These are phyloP conservation scores for Xylaria scruposa DNA, from an alignment of 495 filamentous ascomycete species.

Conservation along the genomic window DNA sequence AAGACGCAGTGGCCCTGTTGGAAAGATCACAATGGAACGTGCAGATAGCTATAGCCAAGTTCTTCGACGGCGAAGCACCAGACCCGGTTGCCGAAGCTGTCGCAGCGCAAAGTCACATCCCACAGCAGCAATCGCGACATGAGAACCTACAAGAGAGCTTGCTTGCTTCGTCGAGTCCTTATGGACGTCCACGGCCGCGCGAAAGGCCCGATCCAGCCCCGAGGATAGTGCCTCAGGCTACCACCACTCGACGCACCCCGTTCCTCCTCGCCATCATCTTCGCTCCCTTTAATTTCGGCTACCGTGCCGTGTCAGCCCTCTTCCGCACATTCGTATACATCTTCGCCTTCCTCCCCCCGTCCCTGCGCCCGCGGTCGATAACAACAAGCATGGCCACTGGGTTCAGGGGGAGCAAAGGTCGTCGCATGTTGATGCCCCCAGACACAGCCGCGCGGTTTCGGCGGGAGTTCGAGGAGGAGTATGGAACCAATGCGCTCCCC, in stretches of 20 bases:
- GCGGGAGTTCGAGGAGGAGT: constrained; percentile 93
- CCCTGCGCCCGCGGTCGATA: constrained; percentile 69
- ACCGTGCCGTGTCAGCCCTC: constrained; percentile 67
- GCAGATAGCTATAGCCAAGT: constrained; percentile 93
- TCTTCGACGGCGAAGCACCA: constrained; percentile 93
- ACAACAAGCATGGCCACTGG: constrained; percentile 57
- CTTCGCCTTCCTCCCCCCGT: constrained; percentile 57
- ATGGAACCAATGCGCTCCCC: constrained; percentile 69
- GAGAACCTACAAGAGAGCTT: constrained; percentile 74
- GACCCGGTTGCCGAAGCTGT: constrained; percentile 81
- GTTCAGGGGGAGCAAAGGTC: constrained; percentile 69
- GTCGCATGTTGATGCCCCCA: constrained; percentile 76
- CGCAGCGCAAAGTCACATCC: constrained; percentile 64
- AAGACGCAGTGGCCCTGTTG: constrained; percentile 80
- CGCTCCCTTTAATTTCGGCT: constrained; percentile 80
- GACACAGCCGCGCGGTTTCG: constrained; percentile 89
- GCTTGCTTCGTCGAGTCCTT: constrained; percentile 41
- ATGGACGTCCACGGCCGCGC: constrained; percentile 39
- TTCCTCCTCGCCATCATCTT: constrained; percentile 79
- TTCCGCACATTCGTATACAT: constrained; percentile 81
- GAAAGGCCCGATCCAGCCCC: constrained; percentile 69
- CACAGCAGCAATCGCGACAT: constrained; percentile 62
- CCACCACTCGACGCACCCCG: constrained; percentile 68
- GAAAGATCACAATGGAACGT: constrained; percentile 95
- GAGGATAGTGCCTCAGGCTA: constrained; percentile 77